phyloP scores from a whole-genome alignment of 176 grass and related monocot genomes.

The Echinochloa phyllopogon region DNA sequence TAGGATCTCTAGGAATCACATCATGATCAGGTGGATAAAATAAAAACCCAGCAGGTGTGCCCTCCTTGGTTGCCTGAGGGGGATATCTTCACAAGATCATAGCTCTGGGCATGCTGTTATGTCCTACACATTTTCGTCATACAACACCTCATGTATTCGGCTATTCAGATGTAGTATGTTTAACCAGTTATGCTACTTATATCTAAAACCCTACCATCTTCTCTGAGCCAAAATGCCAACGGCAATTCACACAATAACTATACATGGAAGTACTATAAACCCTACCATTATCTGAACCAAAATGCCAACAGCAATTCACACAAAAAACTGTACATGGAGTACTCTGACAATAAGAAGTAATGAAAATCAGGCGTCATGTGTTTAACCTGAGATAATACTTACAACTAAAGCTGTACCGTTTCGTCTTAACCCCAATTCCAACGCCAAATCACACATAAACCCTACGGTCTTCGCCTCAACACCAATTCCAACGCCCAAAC shows the following conservation, averaged over 20 bases:
- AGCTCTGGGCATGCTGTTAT: background rate
- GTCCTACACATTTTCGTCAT: background rate
- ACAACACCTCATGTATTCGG: background rate
- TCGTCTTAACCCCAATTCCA: conserved; percentile 1
- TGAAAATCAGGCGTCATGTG: background rate
- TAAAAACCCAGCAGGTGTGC: background rate
- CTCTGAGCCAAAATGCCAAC: conserved; percentile 7
- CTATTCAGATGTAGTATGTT: conserved; percentile 13
- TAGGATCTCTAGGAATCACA: background rate
- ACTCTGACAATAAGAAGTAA: conserved; percentile 4
- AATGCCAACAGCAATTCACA: conserved; percentile 8
- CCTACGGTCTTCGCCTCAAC: conserved; percentile 5
- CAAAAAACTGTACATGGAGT: background rate
- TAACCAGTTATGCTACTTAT: background rate
- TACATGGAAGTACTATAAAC: conserved; percentile 30
- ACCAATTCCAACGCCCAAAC: background rate
- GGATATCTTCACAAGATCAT: background rate
- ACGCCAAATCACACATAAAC: conserved; percentile 29
- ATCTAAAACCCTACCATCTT: conserved; percentile 19
- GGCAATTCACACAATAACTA: background rate
- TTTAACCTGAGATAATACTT: background rate
- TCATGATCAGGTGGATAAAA: background rate
- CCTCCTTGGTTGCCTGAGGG: background rate
- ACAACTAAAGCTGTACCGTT: conserved; percentile 22
- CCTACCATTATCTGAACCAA: background rate